Evolutionary conservation across 768 basidiomycete genomes (phyloP).

Genomic region (Cystofilobasidium macerans): DNA sequence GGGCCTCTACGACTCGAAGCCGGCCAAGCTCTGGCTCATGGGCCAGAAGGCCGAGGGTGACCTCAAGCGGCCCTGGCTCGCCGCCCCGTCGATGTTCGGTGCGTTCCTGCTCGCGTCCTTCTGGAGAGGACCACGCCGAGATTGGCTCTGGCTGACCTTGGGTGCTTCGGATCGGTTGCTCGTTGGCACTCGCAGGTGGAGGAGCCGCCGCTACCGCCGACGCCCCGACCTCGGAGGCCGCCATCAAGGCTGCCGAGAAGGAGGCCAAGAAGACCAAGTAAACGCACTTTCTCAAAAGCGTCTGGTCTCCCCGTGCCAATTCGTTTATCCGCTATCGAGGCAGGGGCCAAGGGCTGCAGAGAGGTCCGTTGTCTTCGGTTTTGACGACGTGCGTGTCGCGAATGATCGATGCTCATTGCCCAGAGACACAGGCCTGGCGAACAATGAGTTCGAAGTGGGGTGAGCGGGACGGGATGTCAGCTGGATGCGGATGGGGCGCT

Average conservation of each 20-base stretch:
- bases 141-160: slow-evolving; percentile 8
- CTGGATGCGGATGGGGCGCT: too few species aligned
- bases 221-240: slow-evolving; percentile 74
- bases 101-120: too few species aligned
- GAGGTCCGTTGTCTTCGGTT: too few species aligned
- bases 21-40: slow-evolving; percentile 59
- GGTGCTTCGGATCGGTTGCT: slow-evolving; percentile 30
- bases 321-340: too few species aligned
- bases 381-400: too few species aligned
- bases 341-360: too few species aligned
- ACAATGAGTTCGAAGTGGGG: too few species aligned
- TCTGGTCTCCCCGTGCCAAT: too few species aligned
- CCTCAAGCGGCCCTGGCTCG: slow-evolving; percentile 80
- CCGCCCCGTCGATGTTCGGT: slow-evolving; percentile 58
- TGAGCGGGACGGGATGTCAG: too few species aligned
- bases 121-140: too few species aligned
- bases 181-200: background rate
- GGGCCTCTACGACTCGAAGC: slow-evolving; percentile 71
- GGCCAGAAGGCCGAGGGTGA: slow-evolving; percentile 73
- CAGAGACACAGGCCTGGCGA: too few species aligned
- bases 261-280: slow-evolving; percentile 72
- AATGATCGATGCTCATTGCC: too few species aligned
- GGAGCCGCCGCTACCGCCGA: slow-evolving; percentile 42
- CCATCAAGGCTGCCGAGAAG: slow-evolving; percentile 82
- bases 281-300: slow-evolving; percentile 1